Evolutionary conservation across 257 asterid genomes (phyloP), one percentile per base, ranked within the genome.

Genomic region (Lantana camara): DNA sequence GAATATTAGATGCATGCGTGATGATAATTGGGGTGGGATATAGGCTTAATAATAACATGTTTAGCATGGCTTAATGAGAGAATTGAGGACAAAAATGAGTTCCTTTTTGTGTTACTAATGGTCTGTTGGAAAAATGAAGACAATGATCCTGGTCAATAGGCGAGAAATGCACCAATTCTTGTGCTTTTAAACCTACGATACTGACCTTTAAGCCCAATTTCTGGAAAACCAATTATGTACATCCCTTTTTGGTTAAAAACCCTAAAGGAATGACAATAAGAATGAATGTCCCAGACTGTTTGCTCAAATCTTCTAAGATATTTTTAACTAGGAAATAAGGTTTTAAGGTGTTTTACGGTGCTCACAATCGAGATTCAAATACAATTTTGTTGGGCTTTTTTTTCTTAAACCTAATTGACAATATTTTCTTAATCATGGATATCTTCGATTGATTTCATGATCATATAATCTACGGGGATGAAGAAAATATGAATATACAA

Each of bases 121-220:
- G 15, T 52, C 46, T 72, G 69, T 66, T 63, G 70, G 69, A 30
- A 56, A 58, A 48, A 30, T 14, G 57, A 65, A 22, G 72, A 72
- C 74, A 72, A 53, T 37, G 66, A 66, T 78, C 82, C 82, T 70
- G 82, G 82, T 78, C 82, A 78, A 78, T 35, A 35, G 80, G 77
- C 64, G 9, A 19, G 16, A 50, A 7, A 55, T 44, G 63, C 63
- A 52, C 15, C 55, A 57, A 5, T 15, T 66, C 40, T 44, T 14
- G 15, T 19, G 16, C 66, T 56, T 67, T 56, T 55, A 32, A 1
- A 11, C 19, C 11, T 24, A 48, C n/a, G n/a, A n/a, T n/a, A n/a
- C 16, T 14, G 5, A 38, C 59, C 44, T 58, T 55, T 48, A 35
- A 60, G 61, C 67, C 73, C 12, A 59, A 49, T 7, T 20, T 24